These are phyloP conservation scores for Gentiana macrophylla DNA, from an alignment of 257 asterid species.

Conservation along the genomic window DNA sequence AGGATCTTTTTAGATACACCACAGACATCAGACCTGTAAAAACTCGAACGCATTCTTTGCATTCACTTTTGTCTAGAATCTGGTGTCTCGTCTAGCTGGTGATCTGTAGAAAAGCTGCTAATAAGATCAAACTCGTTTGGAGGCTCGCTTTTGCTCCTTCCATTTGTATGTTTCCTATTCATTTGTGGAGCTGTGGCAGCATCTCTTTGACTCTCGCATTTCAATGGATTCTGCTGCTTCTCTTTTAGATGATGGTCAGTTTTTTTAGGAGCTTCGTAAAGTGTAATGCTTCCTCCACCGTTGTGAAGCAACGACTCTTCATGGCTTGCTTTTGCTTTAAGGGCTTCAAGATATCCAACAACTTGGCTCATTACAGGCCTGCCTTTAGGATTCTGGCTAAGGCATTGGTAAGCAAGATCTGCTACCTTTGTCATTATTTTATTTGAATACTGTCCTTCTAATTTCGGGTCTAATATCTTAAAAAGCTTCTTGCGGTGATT, in stretches of 20 bases:
- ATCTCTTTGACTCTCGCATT: constrained; percentile 25
- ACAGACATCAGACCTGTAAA: background rate
- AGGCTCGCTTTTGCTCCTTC: constrained; percentile 66
- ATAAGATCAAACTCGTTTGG: constrained; percentile 39
- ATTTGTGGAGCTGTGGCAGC: constrained; percentile 10
- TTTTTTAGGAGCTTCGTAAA: constrained; percentile 49
- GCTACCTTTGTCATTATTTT: constrained; percentile 67
- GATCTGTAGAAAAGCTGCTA: constrained; percentile 30
- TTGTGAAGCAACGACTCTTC: constrained; percentile 26
- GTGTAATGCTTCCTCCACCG: constrained; percentile 50
- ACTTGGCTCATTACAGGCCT: constrained; percentile 85
- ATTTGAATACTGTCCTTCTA: constrained; percentile 80
- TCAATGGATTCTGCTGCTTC: constrained; percentile 5
- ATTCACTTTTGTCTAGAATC: constrained; percentile 10
- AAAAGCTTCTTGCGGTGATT: constrained; percentile 61
- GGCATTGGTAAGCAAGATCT: constrained; percentile 73
- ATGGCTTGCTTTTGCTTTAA: constrained; percentile 35
- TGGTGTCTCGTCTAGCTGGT: constrained; percentile 15
- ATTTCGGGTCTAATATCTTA: constrained; percentile 73
- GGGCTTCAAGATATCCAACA: constrained; percentile 71
- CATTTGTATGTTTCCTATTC: constrained; percentile 15
- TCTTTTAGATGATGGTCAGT: constrained; percentile 10
- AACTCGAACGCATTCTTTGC: constrained; percentile 8
- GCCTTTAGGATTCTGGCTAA: constrained; percentile 87
- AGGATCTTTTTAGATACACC: no score